Percentiles rank a stretch among this genome's conserved stretches.
These are phyloP conservation scores for Yamadazyma mexicana DNA, from an alignment of 1,139 yeast species.

Conservation along the genomic window DNA sequence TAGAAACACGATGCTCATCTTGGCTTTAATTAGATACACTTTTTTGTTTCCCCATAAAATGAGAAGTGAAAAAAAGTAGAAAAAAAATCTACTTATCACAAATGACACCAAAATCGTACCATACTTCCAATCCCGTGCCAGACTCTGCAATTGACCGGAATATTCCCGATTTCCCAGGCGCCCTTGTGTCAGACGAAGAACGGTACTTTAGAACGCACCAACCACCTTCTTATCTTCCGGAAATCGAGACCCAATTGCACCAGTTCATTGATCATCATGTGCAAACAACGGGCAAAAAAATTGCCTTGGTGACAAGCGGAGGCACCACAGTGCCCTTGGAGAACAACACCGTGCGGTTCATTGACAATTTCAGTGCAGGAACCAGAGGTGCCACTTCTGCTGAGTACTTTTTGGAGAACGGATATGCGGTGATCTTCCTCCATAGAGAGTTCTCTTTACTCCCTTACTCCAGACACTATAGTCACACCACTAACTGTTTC, in stretches of 20 bases:
- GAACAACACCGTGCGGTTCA: conserved; percentile 92
- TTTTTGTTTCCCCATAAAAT: no score
- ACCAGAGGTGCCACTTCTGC: conserved; percentile 97
- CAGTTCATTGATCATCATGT: conserved; percentile 57
- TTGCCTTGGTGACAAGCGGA: conserved; percentile 91
- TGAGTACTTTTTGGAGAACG: conserved; percentile 80
- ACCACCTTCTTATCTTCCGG: conserved; percentile 72
- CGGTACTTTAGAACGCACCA: conserved; percentile 68
- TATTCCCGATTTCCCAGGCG: conserved; percentile 77
- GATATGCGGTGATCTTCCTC: conserved; percentile 87
- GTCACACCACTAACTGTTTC: conserved; percentile 82
- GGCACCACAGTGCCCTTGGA: conserved; percentile 98
- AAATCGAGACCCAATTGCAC: conserved; percentile 54
- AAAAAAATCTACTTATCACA: background rate
- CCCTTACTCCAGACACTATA: conserved; percentile 88
- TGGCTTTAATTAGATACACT: background rate
- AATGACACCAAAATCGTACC: conserved; percentile 27
- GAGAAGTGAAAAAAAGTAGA: no score
- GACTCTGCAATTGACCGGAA: conserved; percentile 76
- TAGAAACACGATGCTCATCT: conserved; percentile 30
- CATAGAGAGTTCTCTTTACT: conserved; percentile 89
- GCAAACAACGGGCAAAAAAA: conserved; percentile 41
- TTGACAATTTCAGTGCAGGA: conserved; percentile 96
- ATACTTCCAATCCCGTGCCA: conserved; percentile 72
- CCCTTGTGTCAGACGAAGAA: conserved; percentile 71